A percentile compares a stretch with the other conserved stretches of the same genome.
phyloP scores from a whole-genome alignment of 495 filamentous ascomycete species.

The Aspergillus heteromorphus region DNA sequence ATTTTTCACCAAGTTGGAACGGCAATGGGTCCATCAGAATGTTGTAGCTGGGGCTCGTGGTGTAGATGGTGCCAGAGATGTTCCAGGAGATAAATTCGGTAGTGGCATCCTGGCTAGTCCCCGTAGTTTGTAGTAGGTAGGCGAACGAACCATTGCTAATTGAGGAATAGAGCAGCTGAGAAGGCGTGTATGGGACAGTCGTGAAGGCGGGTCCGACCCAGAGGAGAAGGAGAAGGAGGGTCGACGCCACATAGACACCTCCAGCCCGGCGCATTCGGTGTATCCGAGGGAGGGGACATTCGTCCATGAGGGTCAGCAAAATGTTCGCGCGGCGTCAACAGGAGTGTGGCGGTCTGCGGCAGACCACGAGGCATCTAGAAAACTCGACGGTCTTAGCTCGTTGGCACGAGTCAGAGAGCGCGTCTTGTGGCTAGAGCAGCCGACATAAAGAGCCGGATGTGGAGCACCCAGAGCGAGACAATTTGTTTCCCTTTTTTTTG shows the following conservation, averaged over 20 bases:
- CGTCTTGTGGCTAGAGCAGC: conserved; percentile 6
- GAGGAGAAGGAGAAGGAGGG: conserved; percentile 16
- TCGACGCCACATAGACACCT: conserved; percentile 14
- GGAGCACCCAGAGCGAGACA: not conserved
- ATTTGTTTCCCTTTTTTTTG: not conserved
- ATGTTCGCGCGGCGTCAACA: conserved; percentile 6
- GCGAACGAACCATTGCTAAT: conserved; percentile 40
- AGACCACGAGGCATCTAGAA: conserved; percentile 14
- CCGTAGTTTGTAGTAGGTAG: conserved; percentile 57
- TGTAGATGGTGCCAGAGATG: conserved; percentile 49
- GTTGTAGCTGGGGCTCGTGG: conserved; percentile 45
- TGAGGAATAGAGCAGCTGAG: conserved; percentile 56
- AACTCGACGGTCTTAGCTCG: conserved; percentile 13
- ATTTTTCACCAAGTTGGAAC: conserved; percentile 47
- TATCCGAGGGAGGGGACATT: conserved; percentile 4
- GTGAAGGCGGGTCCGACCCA: conserved; percentile 21
- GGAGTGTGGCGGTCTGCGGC: conserved; percentile 7
- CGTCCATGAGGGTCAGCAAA: conserved; percentile 15
- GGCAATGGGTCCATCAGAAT: conserved; percentile 60
- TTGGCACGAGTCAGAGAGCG: conserved; percentile 10
- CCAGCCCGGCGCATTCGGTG: conserved; percentile 15
- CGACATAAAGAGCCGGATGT: conserved; percentile 7
- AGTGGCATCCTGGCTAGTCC: conserved; percentile 27
- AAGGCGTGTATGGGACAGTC: conserved; percentile 69
- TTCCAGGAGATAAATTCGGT: conserved; percentile 59